Conservation (phyloP, 441 rosid genomes). For the Euphorbia schlechtendalii region DNA sequence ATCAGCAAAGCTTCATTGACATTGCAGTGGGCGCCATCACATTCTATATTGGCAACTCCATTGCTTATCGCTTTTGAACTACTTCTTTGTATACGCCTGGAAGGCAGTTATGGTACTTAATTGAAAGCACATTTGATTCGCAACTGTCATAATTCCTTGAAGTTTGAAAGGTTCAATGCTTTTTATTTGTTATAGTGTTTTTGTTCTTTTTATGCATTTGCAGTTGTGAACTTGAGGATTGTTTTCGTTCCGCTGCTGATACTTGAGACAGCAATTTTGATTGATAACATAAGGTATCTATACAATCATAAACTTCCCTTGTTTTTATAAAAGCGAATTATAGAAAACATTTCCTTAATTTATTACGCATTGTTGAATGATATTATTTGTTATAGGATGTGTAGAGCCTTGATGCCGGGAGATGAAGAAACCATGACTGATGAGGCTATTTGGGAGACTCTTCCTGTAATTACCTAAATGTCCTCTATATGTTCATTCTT, state of each 20-base stretch:
- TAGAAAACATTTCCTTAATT: too few relatives aligned
- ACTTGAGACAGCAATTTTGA: conserved; percentile 60
- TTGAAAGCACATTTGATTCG: conserved; percentile 1
- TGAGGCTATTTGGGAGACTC: conserved; percentile 98
- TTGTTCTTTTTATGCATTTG: conserved; percentile 22
- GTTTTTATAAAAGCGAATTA: too few relatives aligned
- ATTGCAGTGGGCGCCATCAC: conserved; percentile 97
- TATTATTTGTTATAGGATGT: conserved; percentile 50
- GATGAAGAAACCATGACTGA: conserved; percentile 89
- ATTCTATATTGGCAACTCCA: conserved; percentile 82
- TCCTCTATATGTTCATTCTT: too few relatives aligned
- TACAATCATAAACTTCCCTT: neutral
- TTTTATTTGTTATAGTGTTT: conserved; percentile 13
- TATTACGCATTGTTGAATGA: neutral
- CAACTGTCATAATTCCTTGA: too few relatives aligned
- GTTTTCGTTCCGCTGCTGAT: conserved; percentile 80
- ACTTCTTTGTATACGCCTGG: conserved; percentile 84
- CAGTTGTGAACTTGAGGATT: conserved; percentile 75
- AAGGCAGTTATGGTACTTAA: conserved; percentile 56
- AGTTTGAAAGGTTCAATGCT: too few relatives aligned
- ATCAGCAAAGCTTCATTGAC: conserved; percentile 22
- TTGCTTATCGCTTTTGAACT: conserved; percentile 85
- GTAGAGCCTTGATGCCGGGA: conserved; percentile 91
- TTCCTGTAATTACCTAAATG: conserved; percentile 59
- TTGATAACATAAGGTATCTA: conserved; percentile 83